Conservation (phyloP, 2,329 filamentous ascomycete genomes). For the Cercospora zeae-maydis region DNA sequence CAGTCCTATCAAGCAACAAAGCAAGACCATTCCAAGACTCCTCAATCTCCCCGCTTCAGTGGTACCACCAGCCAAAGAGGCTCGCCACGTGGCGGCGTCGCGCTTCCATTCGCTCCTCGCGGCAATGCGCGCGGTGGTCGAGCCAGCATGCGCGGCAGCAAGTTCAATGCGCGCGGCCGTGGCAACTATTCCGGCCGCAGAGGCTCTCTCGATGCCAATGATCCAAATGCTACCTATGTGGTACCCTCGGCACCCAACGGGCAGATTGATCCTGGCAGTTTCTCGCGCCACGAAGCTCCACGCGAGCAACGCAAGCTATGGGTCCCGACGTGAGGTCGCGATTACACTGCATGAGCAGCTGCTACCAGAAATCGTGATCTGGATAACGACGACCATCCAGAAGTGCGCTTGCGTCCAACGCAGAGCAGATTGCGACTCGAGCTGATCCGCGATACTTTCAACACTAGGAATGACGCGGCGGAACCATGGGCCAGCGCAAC, state of each 20-base stretch:
- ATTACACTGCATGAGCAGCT: conserved; percentile 11
- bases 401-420: not conserved
- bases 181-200: conserved; percentile 26
- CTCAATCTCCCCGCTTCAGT: conserved; percentile 20
- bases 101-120: conserved; percentile 23
- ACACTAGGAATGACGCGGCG: not conserved
- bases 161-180: conserved; percentile 18
- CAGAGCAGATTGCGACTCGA: not conserved
- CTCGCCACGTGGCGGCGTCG: conserved; percentile 21
- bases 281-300: conserved; percentile 32
- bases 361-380: not conserved
- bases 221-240: conserved; percentile 7
- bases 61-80: conserved; percentile 13
- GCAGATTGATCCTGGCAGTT: conserved; percentile 40
- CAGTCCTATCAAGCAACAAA: conserved; percentile 16
- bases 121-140: conserved; percentile 24
- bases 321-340: conserved; percentile 33
- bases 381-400: not conserved
- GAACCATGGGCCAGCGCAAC: not conserved
- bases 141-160: conserved; percentile 28
- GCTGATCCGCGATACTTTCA: not conserved
- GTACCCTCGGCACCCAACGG: conserved; percentile 14
- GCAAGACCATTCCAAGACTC: conserved; percentile 12
- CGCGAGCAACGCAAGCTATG: conserved; percentile 36
- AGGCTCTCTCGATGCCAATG: conserved; percentile 13